A percentile compares a stretch with the other conserved stretches of the same genome.
Conservation (phyloP, 31 red algal species). For the Asparagopsis taxiformis region DNA sequence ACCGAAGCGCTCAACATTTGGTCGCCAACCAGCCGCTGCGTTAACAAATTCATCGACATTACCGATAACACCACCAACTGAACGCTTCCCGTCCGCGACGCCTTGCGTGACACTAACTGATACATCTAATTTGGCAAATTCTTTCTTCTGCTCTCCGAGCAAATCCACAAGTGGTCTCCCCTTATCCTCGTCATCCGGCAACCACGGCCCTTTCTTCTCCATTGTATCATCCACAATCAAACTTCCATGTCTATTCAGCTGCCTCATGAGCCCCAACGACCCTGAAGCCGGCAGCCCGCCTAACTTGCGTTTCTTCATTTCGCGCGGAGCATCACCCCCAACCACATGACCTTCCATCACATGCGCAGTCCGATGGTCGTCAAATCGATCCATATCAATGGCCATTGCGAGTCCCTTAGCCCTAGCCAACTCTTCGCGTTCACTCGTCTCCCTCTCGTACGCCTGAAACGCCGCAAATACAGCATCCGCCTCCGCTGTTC, state of each 20-base stretch:
- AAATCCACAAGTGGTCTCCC: slow-evolving; percentile 42
- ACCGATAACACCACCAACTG: background rate
- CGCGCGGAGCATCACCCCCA: slow-evolving; percentile 8
- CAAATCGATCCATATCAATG: slow-evolving; percentile 40
- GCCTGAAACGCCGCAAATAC: slow-evolving; percentile 57
- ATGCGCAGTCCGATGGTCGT: slow-evolving; percentile 58
- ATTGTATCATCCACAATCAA: slow-evolving; percentile 28
- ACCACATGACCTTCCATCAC: slow-evolving; percentile 18
- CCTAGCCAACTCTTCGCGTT: slow-evolving; percentile 6
- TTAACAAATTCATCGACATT: background rate
- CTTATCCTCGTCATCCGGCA: background rate
- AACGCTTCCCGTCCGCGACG: background rate
- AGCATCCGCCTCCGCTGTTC: slow-evolving; percentile 47
- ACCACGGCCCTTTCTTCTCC: slow-evolving; percentile 13
- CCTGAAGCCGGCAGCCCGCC: background rate
- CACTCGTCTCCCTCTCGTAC: slow-evolving; percentile 3
- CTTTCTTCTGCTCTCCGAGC: background rate
- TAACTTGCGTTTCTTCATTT: background rate
- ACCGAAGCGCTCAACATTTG: slow-evolving; percentile 6
- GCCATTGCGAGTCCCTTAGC: slow-evolving; percentile 8
- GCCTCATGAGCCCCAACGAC: slow-evolving; percentile 18
- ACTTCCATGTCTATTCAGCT: slow-evolving; percentile 45
- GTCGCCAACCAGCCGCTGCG: background rate
- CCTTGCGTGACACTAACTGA: background rate
- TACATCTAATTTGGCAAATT: slow-evolving; percentile 23